Conservation (phyloP, 805 yeast genomes). For the Saccharomycopsis capsularis region DNA sequence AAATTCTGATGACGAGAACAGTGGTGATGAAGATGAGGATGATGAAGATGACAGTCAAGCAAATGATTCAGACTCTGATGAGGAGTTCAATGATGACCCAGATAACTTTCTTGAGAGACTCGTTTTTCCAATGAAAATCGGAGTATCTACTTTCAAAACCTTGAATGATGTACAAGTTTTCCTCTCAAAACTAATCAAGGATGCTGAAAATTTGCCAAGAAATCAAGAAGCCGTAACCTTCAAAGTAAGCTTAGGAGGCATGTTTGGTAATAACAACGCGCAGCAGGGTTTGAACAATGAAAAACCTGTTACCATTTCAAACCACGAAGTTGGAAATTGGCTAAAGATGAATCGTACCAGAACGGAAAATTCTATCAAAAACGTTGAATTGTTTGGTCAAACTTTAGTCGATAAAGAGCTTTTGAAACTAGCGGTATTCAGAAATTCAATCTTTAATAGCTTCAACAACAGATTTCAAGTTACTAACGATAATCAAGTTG, state of each 20-base stretch:
- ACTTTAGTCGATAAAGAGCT: constrained; percentile 10
- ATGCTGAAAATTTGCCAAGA: constrained; percentile 1
- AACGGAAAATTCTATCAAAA: constrained; percentile 18
- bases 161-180: constrained; percentile 9
- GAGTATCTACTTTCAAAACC: constrained; percentile 11
- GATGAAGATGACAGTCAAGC: too few relatives aligned
- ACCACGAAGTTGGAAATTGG: constrained; percentile 19
- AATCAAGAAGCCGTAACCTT: not conserved
- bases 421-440: constrained; percentile 19
- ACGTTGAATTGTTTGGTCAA: constrained; percentile 20
- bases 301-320: constrained; percentile 7
- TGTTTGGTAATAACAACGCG: not conserved
- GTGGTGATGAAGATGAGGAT: constrained; percentile 1
- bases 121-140: constrained; percentile 16
- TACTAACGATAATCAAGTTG: constrained; percentile 5
- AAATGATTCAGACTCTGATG: constrained; percentile 2
- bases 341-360: constrained; percentile 15
- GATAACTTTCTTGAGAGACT: constrained; percentile 7
- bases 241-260: not conserved
- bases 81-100: constrained; percentile 9
- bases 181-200: constrained; percentile 10
- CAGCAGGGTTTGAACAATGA: not conserved
- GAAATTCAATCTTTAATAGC: constrained; percentile 13
- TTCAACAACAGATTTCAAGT: constrained; percentile 13
- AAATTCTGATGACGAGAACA: constrained; percentile 18